Conservation (phyloP, 768 basidiomycete genomes). For the Trametes meyenii region DNA sequence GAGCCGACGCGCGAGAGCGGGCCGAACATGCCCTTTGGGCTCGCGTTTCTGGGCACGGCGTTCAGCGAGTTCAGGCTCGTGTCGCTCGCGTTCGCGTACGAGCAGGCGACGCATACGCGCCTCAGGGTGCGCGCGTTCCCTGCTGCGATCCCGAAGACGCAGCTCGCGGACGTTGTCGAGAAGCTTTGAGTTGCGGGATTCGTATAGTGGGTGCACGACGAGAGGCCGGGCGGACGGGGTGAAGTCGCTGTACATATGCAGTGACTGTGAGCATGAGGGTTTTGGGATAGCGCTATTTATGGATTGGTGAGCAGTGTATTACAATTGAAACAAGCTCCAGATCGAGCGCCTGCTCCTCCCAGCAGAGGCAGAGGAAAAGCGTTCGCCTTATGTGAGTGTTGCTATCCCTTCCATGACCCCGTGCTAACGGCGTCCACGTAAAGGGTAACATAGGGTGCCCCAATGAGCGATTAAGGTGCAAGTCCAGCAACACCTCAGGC, state of each 20-base stretch:
- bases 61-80: conserved; percentile 48
- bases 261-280: too few relatives aligned
- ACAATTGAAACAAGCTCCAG: background rate
- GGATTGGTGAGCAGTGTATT: too few relatives aligned
- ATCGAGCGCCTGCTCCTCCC: too few relatives aligned
- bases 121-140: conserved; percentile 34
- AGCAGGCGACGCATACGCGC: conserved; percentile 42
- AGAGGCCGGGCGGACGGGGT: background rate
- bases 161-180: conserved; percentile 30
- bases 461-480: too few relatives aligned
- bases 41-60: conserved; percentile 48
- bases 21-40: conserved; percentile 39
- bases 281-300: too few relatives aligned
- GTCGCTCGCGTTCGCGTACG: conserved; percentile 58
- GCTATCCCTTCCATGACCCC: too few relatives aligned
- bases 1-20: conserved; percentile 39
- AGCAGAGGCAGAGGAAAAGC: background rate
- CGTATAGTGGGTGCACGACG: background rate
- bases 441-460: too few relatives aligned
- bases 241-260: background rate
- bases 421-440: too few relatives aligned
- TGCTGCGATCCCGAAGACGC: conserved; percentile 37
- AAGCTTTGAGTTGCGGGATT: background rate
- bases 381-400: background rate
- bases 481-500: too few relatives aligned